Evolutionary conservation across 2,329 filamentous ascomycete genomes (phyloP), one percentile per base, ranked within the genome.

Genomic region (Fusarium sp.): DNA sequence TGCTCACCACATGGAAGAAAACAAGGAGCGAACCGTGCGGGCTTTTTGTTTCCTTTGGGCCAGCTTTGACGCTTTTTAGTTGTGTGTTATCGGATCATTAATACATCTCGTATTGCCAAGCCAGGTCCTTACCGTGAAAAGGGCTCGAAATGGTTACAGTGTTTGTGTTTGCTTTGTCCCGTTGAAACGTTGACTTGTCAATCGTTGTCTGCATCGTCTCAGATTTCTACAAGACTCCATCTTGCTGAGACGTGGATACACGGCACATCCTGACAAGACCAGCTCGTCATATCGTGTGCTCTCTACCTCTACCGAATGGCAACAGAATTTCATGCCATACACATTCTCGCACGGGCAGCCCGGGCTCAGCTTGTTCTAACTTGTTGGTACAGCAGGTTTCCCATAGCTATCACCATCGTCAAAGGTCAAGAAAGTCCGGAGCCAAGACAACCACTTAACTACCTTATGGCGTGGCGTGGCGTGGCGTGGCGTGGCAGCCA

Each of bases 311-410:
- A 26, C 63, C 38, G 38, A 33, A 54, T 38, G 34, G 51, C 50
- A 48, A 50, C 52, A 71, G 36, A 49, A 52, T 48, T 51, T 58
- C 53, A 44, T 68, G 63, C 40, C 58, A 58, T 54, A 26, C 57
- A 58, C 26, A 18, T 61, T 43, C 49, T 68, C 58, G 72, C 72
- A 74, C 72, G 65, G 72, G 66, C 72, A 65, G 53, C 26, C 59
- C 46, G 53, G 42, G 58, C 67, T 62, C 58, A 56, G 43, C 55
- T 50, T 67, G 38, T 42, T 55, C 58, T 53, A 58, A 56, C 44
- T 17, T 46, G 39, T 18, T 31, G 28, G 28, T 31, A 31, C 28
- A 31, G 28, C 28, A 13, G 28, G 28, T 31, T 31, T 31, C 11
- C 9, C 6, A 15, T 44, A 44, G n/a, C 36, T 24, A 34, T 54